Evolutionary conservation across 306 rosid genomes (phyloP), one percentile per base, ranked within the genome.

Genomic region (Dryas drummondii): DNA sequence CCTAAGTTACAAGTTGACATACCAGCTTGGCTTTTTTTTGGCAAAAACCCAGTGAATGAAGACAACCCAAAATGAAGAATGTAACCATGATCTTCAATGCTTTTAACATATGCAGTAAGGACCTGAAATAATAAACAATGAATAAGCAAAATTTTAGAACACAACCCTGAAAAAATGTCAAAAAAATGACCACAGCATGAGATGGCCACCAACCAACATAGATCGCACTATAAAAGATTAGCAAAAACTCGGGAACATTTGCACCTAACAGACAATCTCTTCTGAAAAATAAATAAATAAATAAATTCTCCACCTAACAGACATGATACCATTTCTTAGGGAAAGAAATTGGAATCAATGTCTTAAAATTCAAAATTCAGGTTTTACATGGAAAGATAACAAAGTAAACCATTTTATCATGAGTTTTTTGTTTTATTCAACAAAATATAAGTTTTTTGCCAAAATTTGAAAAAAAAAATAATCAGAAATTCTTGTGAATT

Each of bases 51-150:
- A 54, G 66, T 82, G 81, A 94, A 94, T 65, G 91, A 90, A 73
- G 96, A 51, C 75, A 84, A 68, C 66, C 99, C 99, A 90, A 90
- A 94, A 87, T 92, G 91, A 87, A 94, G 99, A 85, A 92, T 90
- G 84, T 84, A 94, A 63, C 99, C 99, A 84, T 94, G 97, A 72
- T 94, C 99, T 85, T 94, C 97, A 61, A 92, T 81, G 82, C 99
- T 94, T 83, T 90, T 94, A 63, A 94, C 89, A 74, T 92, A 94
- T 70, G 97, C 91, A 66, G 87, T 68, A 68, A 92, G 84, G 72
- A 94, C 93, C 97, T 94, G 91, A 63, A 86, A 73, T 69, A 46
- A 75, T 15, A 16, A 60, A 71, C 44, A 68, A 67, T 7, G n/a
- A 32, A 5, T 54, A 46, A 50, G 63, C 22, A 40, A 76, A 73